Base-by-base conservation (phyloP, 768 basidiomycete genomes). In the Boletus rufocinnamomeus region DNA sequence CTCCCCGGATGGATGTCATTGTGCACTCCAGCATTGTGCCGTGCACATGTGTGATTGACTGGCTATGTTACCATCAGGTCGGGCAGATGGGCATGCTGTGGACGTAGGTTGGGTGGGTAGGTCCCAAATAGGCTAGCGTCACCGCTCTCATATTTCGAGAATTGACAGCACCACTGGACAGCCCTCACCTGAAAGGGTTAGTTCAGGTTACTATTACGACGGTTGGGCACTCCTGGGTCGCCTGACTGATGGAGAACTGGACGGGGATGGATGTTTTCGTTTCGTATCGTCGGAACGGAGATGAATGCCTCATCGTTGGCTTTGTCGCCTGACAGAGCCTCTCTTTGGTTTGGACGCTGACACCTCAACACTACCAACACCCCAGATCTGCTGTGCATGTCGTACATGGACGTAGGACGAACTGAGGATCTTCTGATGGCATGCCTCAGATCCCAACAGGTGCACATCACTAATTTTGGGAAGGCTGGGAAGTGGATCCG, bases 211-310 rank as follows among this genome's bases (percentile, higher is more conserved):
- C 46, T 7, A 17, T 38, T 9, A 52, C 45, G 40, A 52, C 30
- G 45, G 37, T 43, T 53, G 46, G 44, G 45, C 21, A 49, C 32
- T n/a, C 45, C 21, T 37, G 27, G 17, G 43, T 35, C 43, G 28
- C 23, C 17, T n/a, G n/a, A 25, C 40, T 14, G n/a, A 17, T 25
- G 38, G 40, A 25, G 16, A 32, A 52, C 49, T 51, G 40, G 44
- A 44, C 44, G 60, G 55, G 23, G 13, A 27, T 50, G 28, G 28
- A 27, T 9, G 17, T 32, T 21, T 19, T 50, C 23, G 4, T 32
- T 43, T 34, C 34, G 55, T 46, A 32, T 60, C 23, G 11, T 60
- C 38, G 50, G 46, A 32, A 48, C 59, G 63, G 59, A 61, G 52
- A 64, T 61, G 63, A 61, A 65, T 4, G 1, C 30, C 44, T 37